Percentiles rank a stretch among this genome's conserved stretches.
These are phyloP conservation scores for Crithidia expoeki DNA, from an alignment of 208 protist genomes.

Conservation along the genomic window DNA sequence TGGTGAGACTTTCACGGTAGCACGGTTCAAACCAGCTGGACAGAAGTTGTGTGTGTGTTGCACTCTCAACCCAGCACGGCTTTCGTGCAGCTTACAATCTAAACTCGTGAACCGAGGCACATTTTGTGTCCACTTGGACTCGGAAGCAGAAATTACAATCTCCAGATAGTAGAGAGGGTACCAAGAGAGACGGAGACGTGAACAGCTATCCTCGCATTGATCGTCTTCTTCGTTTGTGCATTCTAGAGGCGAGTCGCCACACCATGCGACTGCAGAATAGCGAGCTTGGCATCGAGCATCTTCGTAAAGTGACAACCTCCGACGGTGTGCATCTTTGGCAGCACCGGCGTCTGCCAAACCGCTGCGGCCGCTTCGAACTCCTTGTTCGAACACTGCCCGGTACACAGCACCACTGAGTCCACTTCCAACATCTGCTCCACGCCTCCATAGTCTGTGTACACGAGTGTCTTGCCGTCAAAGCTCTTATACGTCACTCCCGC, in stretches of 20 bases:
- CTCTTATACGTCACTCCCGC: constrained; percentile 75
- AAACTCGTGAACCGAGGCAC: too few species aligned
- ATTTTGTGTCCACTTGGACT: too few species aligned
- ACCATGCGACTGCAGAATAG: constrained; percentile 75
- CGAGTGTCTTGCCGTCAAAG: constrained; percentile 79
- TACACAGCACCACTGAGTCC: constrained; percentile 90
- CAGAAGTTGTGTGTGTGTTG: neutral
- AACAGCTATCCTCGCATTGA: too few species aligned
- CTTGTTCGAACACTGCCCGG: constrained; percentile 78
- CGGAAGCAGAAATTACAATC: too few species aligned
- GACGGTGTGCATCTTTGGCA: constrained; percentile 42
- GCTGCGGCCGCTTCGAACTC: constrained; percentile 35
- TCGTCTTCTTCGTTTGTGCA: neutral
- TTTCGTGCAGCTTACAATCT: too few species aligned
- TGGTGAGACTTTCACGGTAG: too few species aligned
- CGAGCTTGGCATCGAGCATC: constrained; percentile 77
- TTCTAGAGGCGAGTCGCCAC: constrained; percentile 47
- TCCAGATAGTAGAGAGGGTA: too few species aligned
- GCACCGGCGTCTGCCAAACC: constrained; percentile 15
- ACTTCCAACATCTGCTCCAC: constrained; percentile 51
- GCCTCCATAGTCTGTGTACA: constrained; percentile 48
- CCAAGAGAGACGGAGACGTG: too few species aligned
- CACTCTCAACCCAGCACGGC: too few species aligned
- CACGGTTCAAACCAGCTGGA: neutral
- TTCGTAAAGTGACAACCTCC: constrained; percentile 73